Evolutionary conservation across 2,329 filamentous ascomycete genomes (phyloP), one percentile per base, ranked within the genome.

Genomic region (Pseudohalonectria lignicola): DNA sequence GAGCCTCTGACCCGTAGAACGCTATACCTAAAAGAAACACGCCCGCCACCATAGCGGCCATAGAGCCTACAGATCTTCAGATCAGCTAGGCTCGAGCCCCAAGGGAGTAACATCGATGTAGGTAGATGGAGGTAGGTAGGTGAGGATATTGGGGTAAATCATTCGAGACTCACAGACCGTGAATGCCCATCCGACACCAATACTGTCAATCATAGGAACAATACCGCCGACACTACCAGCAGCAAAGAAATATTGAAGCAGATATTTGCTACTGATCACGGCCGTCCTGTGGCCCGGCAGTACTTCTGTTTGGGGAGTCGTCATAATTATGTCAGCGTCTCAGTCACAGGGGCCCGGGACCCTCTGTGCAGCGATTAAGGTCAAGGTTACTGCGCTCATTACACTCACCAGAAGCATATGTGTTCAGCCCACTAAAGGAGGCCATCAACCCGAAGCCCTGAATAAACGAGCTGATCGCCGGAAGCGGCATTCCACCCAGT

Each of bases 391-490:
- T n/a, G n/a, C n/a, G n/a, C n/a, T n/a, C n/a, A n/a, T n/a, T n/a
- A 13, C 9, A 4, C 36, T 12, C 37, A 44, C 43, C 43, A 15
- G 41, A 41, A 4, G 41, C 28, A 17, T 44, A 88, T 0, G 82
- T 84, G 54, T 88, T 87, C 43, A 88, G 55, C 34, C 72, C 76
- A 0, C 82, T 82, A 50, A 86, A 87, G 48, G 79, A 83, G 51
- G 86, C 83, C 5, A 87, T 61, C 55, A 87, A 81, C 0, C 76
- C 79, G 0, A 86, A 67, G 2, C 82, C 83, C 50, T 87, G 82
- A 3, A 82, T 42, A 52, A 87, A 87, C 66, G 88, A 79, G 48
- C 76, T 74, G 7, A 86, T 66, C 2, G 86, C 79, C 0, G 82
- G 82, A 4, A 82, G 52, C 0, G 69, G 61, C 31, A 76, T 65